Conservation (phyloP, 306 rosid species). For the Rosa chinensis region DNA sequence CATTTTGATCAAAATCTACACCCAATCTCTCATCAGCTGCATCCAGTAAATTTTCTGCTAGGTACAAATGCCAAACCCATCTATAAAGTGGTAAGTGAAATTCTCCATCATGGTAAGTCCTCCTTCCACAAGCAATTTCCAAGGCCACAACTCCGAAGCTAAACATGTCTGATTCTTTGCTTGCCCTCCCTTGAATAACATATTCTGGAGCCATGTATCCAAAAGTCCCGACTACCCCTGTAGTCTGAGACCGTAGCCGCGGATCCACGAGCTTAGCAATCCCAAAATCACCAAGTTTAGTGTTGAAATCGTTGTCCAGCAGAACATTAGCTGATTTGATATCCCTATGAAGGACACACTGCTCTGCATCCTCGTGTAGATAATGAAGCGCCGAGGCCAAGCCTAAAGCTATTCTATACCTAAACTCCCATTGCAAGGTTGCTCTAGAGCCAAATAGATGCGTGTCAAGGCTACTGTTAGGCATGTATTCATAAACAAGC, state of each 20-base stretch:
- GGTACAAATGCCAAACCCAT: neutral
- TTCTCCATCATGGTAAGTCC: neutral
- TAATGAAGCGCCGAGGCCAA: constrained; percentile 23
- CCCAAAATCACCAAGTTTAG: neutral
- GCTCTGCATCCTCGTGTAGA: constrained; percentile 29
- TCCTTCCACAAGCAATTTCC: neutral
- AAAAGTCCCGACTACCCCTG: neutral
- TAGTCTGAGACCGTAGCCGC: neutral
- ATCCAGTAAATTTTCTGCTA: too few relatives aligned
- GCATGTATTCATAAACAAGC: constrained; percentile 35
- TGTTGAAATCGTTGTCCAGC: constrained; percentile 38
- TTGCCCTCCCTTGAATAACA: too few relatives aligned
- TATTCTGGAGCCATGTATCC: too few relatives aligned
- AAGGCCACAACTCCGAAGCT: neutral
- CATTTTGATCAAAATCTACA: too few relatives aligned
- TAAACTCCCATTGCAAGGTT: constrained; percentile 1
- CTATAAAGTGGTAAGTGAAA: neutral
- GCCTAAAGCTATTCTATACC: constrained; percentile 8
- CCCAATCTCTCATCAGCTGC: too few relatives aligned
- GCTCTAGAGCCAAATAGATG: constrained; percentile 1
- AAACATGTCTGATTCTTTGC: neutral
- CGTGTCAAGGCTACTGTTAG: neutral
- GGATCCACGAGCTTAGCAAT: constrained; percentile 24
- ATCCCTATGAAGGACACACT: constrained; percentile 57
- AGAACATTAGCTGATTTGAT: constrained; percentile 56